These are phyloP conservation scores for Leptomonas pyrrhocoris DNA, from an alignment of 208 protist genomes.

Conservation along the genomic window DNA sequence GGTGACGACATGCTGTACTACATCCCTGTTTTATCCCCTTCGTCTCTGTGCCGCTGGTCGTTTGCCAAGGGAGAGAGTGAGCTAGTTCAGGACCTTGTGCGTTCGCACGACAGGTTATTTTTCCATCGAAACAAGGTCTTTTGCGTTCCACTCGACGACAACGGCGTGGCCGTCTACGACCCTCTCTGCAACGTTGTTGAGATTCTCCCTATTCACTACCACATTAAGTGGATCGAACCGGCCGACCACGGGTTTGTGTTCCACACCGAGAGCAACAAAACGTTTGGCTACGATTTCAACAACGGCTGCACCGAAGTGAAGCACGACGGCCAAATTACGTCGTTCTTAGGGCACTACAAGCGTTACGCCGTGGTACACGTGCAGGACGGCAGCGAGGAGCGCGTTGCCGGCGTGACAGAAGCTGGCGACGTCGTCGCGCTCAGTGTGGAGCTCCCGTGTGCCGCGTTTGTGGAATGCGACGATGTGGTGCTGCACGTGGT, in stretches of 20 bases:
- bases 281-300: slow-evolving; percentile 76
- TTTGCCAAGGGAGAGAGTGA: slow-evolving; percentile 11
- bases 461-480: slow-evolving; percentile 16
- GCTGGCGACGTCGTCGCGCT: slow-evolving; percentile 24
- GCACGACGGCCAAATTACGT: slow-evolving; percentile 4
- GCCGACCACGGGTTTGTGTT: slow-evolving; percentile 82
- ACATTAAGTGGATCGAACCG: slow-evolving; percentile 42
- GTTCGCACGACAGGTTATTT: slow-evolving; percentile 39
- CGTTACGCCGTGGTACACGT: slow-evolving; percentile 31
- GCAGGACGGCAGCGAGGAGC: slow-evolving; percentile 2
- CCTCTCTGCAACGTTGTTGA: slow-evolving; percentile 57
- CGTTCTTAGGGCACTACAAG: slow-evolving; percentile 55
- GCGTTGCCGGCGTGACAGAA: slow-evolving; percentile 36
- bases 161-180: slow-evolving; percentile 56
- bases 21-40: slow-evolving; percentile 27
- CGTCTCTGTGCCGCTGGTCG: slow-evolving; percentile 32
- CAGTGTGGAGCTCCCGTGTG: slow-evolving; percentile 3
- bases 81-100: slow-evolving; percentile 24
- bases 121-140: slow-evolving; percentile 70
- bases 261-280: slow-evolving; percentile 26
- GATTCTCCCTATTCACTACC: slow-evolving; percentile 36
- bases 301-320: slow-evolving; percentile 46
- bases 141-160: slow-evolving; percentile 31
- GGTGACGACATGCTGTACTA: slow-evolving; percentile 54
- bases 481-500: slow-evolving; percentile 27